Base-by-base conservation (phyloP, 148 eudicot genomes). In the Drosera capensis region DNA sequence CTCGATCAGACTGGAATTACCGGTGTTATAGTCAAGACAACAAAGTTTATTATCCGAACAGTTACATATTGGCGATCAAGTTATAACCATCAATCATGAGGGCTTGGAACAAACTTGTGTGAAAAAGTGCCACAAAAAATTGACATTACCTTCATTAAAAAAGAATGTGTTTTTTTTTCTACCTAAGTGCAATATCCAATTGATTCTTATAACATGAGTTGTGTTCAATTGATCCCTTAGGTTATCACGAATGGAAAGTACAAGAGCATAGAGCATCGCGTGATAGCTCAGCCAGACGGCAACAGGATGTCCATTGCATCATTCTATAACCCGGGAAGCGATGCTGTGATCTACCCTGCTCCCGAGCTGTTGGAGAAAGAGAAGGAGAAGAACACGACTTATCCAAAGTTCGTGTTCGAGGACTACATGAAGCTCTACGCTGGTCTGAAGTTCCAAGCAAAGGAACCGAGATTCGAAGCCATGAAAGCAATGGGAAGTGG, bases 301-400 rank as follows among this genome's bases (percentile, higher is more conserved):
- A 77, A 57, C 54, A 62, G 96, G 39, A 87, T 87, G 96, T 87
- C 96, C 1, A 43, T 87, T 35, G 96, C 96, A 23, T 87, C 96
- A n/a, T 87, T 87, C 78, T 87, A 87, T 77, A 87, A 87, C 65
- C 96, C 96, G 0, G 94, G 86, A 9, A 55, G 82, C n/a, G 96
- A 87, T 52, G 96, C 96, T 0, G 54, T 87, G 52, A 87, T 87
- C 54, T 87, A 71, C 46, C 96, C 94, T 16, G 85, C 88, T 5
- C 88, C 94, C 4, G 68, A 57, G 45, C 49, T 82, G 46, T 45
- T 82, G 9, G 76, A 57, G 40, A 68, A 71, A 58, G 78, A 59
- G 38, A 72, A 61, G 25, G 54, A 73, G 45, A 43, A 55, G 11
- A 36, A 39, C 3, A 22, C 59, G 28, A 23, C 59, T 26, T 87